Percentiles rank a stretch among this genome's conserved stretches.
phyloP scores from a whole-genome alignment of 768 basidiomycete genomes.

The Tulasnella sp. region DNA sequence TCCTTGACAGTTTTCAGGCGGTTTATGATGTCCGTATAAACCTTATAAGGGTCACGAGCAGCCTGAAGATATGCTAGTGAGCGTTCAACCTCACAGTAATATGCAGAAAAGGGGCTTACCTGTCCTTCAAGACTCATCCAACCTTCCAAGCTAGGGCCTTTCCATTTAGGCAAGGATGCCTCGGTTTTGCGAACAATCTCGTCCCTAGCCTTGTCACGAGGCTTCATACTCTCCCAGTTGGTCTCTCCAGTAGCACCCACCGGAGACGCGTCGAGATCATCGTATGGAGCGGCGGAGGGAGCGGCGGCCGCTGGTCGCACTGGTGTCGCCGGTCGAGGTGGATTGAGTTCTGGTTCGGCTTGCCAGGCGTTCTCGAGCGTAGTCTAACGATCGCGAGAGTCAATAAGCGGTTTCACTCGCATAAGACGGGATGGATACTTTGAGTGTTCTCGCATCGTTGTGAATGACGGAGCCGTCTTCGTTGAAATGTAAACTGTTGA shows the following conservation, averaged over 20 bases:
- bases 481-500: conserved; percentile 20
- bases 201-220: conserved; percentile 51
- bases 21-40: conserved; percentile 16
- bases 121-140: conserved; percentile 48
- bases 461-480: conserved; percentile 24
- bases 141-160: conserved; percentile 54
- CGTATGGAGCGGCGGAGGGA: conserved; percentile 2
- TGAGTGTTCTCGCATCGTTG: conserved; percentile 22
- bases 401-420: not conserved
- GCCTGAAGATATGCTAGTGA: not conserved
- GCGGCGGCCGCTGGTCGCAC: not conserved
- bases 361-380: conserved; percentile 66
- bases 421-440: conserved; percentile 19
- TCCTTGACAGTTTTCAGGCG: conserved; percentile 15
- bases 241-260: not conserved
- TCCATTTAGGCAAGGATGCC: conserved; percentile 58
- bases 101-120: conserved; percentile 29
- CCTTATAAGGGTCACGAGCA: conserved; percentile 13
- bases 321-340: conserved; percentile 8
- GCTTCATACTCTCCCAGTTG: conserved; percentile 14
- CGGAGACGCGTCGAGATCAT: conserved; percentile 1
- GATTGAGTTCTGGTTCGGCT: conserved; percentile 33
- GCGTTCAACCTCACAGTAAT: too few species aligned
- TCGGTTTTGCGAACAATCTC: conserved; percentile 68
- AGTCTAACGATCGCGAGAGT: conserved; percentile 29